phyloP scores from a whole-genome alignment of 2,329 filamentous ascomycete species.

The Ophiocordyceps australis region DNA sequence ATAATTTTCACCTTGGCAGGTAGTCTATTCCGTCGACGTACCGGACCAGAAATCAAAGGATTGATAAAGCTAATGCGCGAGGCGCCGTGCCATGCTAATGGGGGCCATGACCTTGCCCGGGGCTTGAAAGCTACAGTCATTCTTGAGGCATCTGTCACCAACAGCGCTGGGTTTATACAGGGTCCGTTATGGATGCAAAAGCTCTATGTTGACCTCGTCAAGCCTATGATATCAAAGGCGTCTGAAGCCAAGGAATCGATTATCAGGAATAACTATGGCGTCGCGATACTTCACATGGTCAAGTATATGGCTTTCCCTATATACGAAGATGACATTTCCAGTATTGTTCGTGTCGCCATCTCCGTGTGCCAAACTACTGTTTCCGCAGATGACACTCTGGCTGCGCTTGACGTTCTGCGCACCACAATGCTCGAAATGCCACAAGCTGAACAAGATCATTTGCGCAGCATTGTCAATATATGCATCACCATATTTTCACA shows the following conservation, averaged over 20 bases:
- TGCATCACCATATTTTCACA: slow-evolving; percentile 17
- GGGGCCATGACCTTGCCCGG: slow-evolving; percentile 21
- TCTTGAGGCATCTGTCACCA: slow-evolving; percentile 17
- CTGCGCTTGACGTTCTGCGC: slow-evolving; percentile 28
- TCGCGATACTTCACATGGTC: slow-evolving; percentile 28
- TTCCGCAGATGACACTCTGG: slow-evolving; percentile 22
- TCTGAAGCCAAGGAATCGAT: slow-evolving; percentile 10
- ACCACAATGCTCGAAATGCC: slow-evolving; percentile 27
- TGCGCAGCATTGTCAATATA: slow-evolving; percentile 28
- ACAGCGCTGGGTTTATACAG: slow-evolving; percentile 22
- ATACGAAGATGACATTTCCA: slow-evolving; percentile 30
- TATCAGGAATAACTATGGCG: slow-evolving; percentile 20
- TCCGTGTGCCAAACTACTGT: slow-evolving; percentile 23
- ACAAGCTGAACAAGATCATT: slow-evolving; percentile 24
- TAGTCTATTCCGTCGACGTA: slow-evolving; percentile 19
- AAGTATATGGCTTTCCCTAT: slow-evolving; percentile 29
- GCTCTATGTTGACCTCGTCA: slow-evolving; percentile 25
- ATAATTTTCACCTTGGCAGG: slow-evolving; percentile 16
- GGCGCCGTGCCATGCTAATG: slow-evolving; percentile 12
- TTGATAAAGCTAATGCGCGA: slow-evolving; percentile 16
- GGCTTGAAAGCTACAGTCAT: slow-evolving; percentile 23
- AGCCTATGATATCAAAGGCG: slow-evolving; percentile 24
- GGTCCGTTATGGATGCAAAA: slow-evolving; percentile 30
- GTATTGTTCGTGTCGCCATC: slow-evolving; percentile 29
- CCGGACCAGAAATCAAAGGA: slow-evolving; percentile 13